These are phyloP conservation scores for Parathielavia hyrcaniae DNA, from an alignment of 495 filamentous ascomycete genomes.

Conservation along the genomic window DNA sequence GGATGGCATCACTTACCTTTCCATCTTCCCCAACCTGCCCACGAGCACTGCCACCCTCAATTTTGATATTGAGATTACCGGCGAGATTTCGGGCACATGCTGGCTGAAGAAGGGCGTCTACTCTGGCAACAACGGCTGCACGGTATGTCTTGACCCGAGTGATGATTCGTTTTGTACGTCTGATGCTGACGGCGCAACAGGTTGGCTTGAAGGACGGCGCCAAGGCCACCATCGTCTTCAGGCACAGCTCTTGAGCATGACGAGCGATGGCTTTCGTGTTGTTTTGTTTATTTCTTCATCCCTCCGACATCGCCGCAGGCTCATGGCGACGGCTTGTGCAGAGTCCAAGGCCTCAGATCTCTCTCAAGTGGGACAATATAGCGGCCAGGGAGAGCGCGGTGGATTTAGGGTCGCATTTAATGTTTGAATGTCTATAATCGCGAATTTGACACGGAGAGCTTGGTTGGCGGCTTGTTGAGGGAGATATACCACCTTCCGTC, in stretches of 20 bases:
- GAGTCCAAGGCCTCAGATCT: not conserved
- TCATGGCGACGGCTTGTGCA: slow-evolving; percentile 1
- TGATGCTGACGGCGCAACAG: slow-evolving; percentile 27
- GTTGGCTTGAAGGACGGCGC: slow-evolving; percentile 36
- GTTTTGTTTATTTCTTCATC: not conserved
- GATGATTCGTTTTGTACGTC: not conserved
- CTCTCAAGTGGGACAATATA: slow-evolving; percentile 11
- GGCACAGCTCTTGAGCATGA: slow-evolving; percentile 13
- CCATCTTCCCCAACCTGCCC: slow-evolving; percentile 63
- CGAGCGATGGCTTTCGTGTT: not conserved
- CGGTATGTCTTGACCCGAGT: slow-evolving; percentile 45
- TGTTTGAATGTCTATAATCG: slow-evolving; percentile 42
- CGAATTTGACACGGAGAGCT: slow-evolving; percentile 26
- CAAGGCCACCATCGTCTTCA: slow-evolving; percentile 36
- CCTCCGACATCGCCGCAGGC: slow-evolving; percentile 3
- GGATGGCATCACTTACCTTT: slow-evolving; percentile 65
- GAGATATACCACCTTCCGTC: not conserved
- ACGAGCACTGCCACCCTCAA: slow-evolving; percentile 58
- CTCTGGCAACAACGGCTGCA: slow-evolving; percentile 58
- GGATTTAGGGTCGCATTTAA: slow-evolving; percentile 24
- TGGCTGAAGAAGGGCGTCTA: slow-evolving; percentile 62
- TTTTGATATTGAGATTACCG: slow-evolving; percentile 66
- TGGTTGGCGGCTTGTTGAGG: slow-evolving; percentile 8
- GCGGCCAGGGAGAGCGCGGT: slow-evolving; percentile 7
- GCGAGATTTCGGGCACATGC: slow-evolving; percentile 62